Evolutionary conservation across 805 yeast species (phyloP).

Genomic region (Cyberlindnera saturnus): DNA sequence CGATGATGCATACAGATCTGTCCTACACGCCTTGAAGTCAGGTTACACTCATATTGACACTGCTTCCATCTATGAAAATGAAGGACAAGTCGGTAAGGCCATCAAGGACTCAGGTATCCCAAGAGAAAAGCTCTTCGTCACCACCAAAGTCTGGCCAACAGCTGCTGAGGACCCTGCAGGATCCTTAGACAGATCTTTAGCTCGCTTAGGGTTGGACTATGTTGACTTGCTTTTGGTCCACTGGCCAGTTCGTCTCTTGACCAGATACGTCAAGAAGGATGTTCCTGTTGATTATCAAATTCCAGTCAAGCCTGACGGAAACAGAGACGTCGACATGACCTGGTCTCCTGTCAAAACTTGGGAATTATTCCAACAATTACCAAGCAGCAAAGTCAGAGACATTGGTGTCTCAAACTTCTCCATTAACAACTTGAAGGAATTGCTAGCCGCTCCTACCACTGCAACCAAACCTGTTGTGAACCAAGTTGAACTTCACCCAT

Average conservation of each 20-base stretch:
- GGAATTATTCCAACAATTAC: slow-evolving; percentile 13
- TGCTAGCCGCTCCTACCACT: slow-evolving; percentile 7
- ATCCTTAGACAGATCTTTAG: slow-evolving; percentile 51
- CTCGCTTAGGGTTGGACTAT: slow-evolving; percentile 62
- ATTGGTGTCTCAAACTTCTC: slow-evolving; percentile 19
- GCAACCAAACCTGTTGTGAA: slow-evolving; percentile 13
- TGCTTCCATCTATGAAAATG: slow-evolving; percentile 52
- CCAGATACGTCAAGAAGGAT: slow-evolving; percentile 14
- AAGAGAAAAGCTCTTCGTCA: slow-evolving; percentile 58
- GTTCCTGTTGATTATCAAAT: slow-evolving; percentile 32
- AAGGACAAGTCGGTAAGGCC: slow-evolving; percentile 48
- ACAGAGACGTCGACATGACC: slow-evolving; percentile 38
- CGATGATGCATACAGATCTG: slow-evolving; percentile 18
- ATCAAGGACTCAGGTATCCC: slow-evolving; percentile 49
- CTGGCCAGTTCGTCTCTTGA: slow-evolving; percentile 61
- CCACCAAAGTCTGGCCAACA: slow-evolving; percentile 62
- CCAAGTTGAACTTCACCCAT: slow-evolving; percentile 17
- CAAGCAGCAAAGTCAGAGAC: slow-evolving; percentile 6
- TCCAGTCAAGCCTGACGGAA: too few species aligned
- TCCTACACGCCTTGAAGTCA: slow-evolving; percentile 8
- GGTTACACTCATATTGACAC: slow-evolving; percentile 63
- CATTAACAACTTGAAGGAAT: slow-evolving; percentile 8
- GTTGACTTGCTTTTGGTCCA: slow-evolving; percentile 75
- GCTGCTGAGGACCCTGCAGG: slow-evolving; percentile 35
- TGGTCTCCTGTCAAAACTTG: slow-evolving; percentile 33